Conservation (phyloP, 345 rosid species). For the Boechera divaricarpa region DNA sequence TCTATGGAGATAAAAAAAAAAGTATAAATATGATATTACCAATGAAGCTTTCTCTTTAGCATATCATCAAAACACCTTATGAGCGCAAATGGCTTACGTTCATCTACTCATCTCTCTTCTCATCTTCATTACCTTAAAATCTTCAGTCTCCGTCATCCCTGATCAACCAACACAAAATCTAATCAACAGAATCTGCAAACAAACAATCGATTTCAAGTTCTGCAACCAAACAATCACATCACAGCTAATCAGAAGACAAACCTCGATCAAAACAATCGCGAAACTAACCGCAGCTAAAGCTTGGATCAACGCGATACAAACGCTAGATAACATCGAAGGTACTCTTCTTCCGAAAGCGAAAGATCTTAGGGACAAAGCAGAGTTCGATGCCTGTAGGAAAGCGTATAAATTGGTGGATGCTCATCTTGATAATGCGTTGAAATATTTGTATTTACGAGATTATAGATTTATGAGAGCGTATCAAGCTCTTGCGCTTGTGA, state of each 20-base stretch:
- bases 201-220: conserved; percentile 43
- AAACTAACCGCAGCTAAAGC: conserved; percentile 46
- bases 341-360: conserved; percentile 43
- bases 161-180: conserved; percentile 39
- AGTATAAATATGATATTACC: conserved; percentile 37
- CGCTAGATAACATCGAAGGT: conserved; percentile 38
- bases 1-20: conserved; percentile 23
- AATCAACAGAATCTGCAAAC: conserved; percentile 47
- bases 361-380: conserved; percentile 26
- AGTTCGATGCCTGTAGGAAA: conserved; percentile 41
- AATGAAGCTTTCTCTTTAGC: conserved; percentile 19
- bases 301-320: conserved; percentile 45
- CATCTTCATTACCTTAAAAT: conserved; percentile 34
- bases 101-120: conserved; percentile 39
- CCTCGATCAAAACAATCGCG: conserved; percentile 42
- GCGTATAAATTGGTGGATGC: conserved; percentile 44
- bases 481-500: conserved; percentile 45
- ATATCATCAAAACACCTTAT: conserved; percentile 28
- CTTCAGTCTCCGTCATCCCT: conserved; percentile 38
- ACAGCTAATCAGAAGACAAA: conserved; percentile 30
- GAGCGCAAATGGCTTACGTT: conserved; percentile 24
- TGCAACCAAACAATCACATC: conserved; percentile 42
- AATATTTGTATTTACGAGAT: conserved; percentile 39
- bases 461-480: conserved; percentile 48
- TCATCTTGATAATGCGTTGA: conserved; percentile 44